These are phyloP conservation scores for Pseudogymnoascus verrucosus DNA, from an alignment of 2,329 filamentous ascomycete genomes.

Conservation along the genomic window DNA sequence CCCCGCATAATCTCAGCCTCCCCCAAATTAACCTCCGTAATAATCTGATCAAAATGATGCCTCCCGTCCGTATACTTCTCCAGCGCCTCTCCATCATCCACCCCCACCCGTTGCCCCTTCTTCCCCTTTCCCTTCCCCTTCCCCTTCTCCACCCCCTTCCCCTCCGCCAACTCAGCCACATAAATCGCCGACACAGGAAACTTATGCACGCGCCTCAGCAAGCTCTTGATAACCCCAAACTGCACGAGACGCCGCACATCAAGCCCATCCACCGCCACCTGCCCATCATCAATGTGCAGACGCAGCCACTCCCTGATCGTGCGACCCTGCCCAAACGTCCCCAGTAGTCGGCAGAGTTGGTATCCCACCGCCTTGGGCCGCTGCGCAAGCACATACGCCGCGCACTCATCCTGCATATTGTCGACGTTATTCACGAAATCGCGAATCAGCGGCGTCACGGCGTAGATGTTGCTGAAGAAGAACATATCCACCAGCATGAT, in stretches of 20 bases:
- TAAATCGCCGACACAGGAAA: conserved; percentile 68
- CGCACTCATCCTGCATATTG: conserved; percentile 77
- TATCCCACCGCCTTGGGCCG: conserved; percentile 27
- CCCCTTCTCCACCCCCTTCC: conserved; percentile 30
- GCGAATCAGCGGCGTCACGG: conserved; percentile 67
- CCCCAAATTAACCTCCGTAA: conserved; percentile 63
- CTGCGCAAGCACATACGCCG: conserved; percentile 63
- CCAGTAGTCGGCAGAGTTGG: conserved; percentile 75
- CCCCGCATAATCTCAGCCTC: conserved; percentile 64
- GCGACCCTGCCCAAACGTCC: conserved; percentile 71
- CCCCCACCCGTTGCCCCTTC: conserved; percentile 15
- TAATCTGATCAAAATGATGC: conserved; percentile 75
- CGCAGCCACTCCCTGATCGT: conserved; percentile 84
- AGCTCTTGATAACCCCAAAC: conserved; percentile 92
- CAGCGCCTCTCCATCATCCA: conserved; percentile 38
- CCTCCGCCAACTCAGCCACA: conserved; percentile 47
- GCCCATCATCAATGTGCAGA: conserved; percentile 57
- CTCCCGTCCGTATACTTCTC: conserved; percentile 65
- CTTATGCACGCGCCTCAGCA: conserved; percentile 87
- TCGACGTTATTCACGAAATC: conserved; percentile 69
- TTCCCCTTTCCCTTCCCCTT: conserved; percentile 25
- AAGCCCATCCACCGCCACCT: conserved; percentile 63
- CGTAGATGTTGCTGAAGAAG: conserved; percentile 88
- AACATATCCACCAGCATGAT: conserved; percentile 89
- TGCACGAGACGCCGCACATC: conserved; percentile 89